Evolutionary conservation across 208 protist species (phyloP).

Genomic region (Crithidia acanthocephali): DNA sequence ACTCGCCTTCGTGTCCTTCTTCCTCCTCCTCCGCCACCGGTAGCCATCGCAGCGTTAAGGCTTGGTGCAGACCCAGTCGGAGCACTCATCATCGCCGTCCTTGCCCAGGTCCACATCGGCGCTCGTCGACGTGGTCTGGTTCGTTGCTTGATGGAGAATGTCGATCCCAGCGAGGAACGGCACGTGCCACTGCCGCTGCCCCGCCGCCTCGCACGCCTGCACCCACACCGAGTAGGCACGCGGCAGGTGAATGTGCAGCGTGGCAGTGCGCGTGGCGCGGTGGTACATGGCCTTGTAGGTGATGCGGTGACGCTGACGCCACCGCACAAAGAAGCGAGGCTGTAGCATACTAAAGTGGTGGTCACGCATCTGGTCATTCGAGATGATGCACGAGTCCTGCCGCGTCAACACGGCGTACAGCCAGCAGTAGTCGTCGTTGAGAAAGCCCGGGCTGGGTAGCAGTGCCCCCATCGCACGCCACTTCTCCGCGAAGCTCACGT

Average conservation of each 20-base stretch:
- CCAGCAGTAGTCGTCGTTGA: constrained; percentile 92
- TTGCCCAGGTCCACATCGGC: constrained; percentile 65
- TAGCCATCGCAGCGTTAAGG: too few relatives aligned
- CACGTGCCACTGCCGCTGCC: constrained; percentile 72
- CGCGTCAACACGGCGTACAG: constrained; percentile 66
- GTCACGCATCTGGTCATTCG: constrained; percentile 89
- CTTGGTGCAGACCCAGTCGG: constrained; percentile 78
- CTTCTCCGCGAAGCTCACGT: constrained; percentile 39
- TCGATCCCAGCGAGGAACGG: constrained; percentile 60
- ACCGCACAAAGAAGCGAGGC: constrained; percentile 79
- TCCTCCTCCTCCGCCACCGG: too few relatives aligned
- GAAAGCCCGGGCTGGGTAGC: constrained; percentile 71
- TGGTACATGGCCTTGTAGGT: constrained; percentile 77
- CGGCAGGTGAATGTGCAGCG: constrained; percentile 46
- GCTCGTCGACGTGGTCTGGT: constrained; percentile 39
- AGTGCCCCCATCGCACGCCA: constrained; percentile 51
- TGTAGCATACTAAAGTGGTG: constrained; percentile 84
- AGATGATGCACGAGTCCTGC: constrained; percentile 60
- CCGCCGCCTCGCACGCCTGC: constrained; percentile 40
- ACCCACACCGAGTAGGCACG: constrained; percentile 79
- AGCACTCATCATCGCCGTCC: constrained; percentile 84
- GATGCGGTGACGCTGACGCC: constrained; percentile 84
- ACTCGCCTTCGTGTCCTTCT: too few relatives aligned
- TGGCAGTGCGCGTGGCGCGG: constrained; percentile 26
- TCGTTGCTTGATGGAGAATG: constrained; percentile 81